Base-by-base conservation (phyloP, 495 filamentous ascomycete species). In the Podospora comata region DNA sequence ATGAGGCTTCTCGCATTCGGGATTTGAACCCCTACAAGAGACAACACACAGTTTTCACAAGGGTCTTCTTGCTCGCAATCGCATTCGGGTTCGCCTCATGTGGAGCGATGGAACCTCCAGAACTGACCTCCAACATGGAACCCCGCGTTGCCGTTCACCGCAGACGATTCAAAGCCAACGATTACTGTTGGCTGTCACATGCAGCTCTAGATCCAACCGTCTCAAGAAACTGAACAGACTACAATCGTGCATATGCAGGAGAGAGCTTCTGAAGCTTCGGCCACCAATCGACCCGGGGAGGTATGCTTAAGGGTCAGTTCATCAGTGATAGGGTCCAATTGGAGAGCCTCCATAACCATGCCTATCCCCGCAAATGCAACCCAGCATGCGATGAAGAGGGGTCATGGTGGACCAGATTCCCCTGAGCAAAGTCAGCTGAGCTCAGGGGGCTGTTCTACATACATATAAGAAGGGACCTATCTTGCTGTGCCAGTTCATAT, bases 141-240 rank as follows among this genome's bases (percentile, higher is more conserved):
- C 60, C 7, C 60, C 19, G 39, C 39, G 39, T 48, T 48, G 5
- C 5, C 13, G 61, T 55, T 62, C n/a, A 32, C 61, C 60, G 16
- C 23, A 60, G n/a, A 60, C 4, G 3, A 30, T 15, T 44, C 16
- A 16, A 18, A 57, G 26, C 71, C 39, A 30, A 76, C 72, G 68
- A 23, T 23, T 2, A 53, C 72, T 23, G 65, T 70, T 23, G 62
- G 76, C 53, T 77, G 78, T 39, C 34, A 39, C 34, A 39, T 39
- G 34, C 34, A 39, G 34, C 34, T 4, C 34, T 13, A 48, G 39
- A 48, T 9, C 39, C 39, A 48, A 13, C 9, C 15, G 9, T 48
- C 5, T 13, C 39, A 48, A 18, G 39, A 48, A 11, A 48, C 39
- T 13, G 9, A 3, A 11, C 39, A 48, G 9, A 11, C 7, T 48